These are phyloP conservation scores for Pholiota microspora DNA, from an alignment of 768 basidiomycete genomes.

Conservation along the genomic window DNA sequence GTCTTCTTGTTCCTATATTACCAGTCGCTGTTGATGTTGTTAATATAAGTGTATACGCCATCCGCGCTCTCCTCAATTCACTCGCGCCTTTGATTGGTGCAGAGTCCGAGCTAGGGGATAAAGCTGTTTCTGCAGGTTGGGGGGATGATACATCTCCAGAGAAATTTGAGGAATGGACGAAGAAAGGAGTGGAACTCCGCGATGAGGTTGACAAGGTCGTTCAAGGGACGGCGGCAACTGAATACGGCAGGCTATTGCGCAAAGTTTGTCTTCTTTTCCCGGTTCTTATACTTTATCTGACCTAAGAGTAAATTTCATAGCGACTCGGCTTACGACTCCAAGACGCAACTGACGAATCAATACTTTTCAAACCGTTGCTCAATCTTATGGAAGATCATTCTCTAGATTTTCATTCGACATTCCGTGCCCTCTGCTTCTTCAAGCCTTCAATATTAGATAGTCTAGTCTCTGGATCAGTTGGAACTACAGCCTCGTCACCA, in stretches of 20 bases:
- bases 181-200: slow-evolving; percentile 50
- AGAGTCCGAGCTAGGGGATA: slow-evolving; percentile 56
- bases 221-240: slow-evolving; percentile 54
- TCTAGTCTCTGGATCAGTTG: too few relatives aligned
- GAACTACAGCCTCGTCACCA: slow-evolving; percentile 2
- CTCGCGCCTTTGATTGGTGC: slow-evolving; percentile 86
- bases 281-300: neutral
- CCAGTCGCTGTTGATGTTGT: neutral
- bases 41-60: slow-evolving; percentile 74
- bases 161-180: slow-evolving; percentile 59
- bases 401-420: slow-evolving; percentile 88
- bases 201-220: slow-evolving; percentile 62
- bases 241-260: slow-evolving; percentile 71
- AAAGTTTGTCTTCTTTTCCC: slow-evolving; percentile 42
- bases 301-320: slow-evolving; percentile 28
- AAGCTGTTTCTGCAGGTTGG: slow-evolving; percentile 62
- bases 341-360: slow-evolving; percentile 55
- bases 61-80: slow-evolving; percentile 72
- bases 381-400: slow-evolving; percentile 66
- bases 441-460: slow-evolving; percentile 31
- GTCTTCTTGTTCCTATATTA: slow-evolving; percentile 18
- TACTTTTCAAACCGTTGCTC: slow-evolving; percentile 67
- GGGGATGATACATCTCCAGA: slow-evolving; percentile 49
- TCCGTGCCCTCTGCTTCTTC: slow-evolving; percentile 72
- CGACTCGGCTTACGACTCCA: slow-evolving; percentile 73